A percentile compares a stretch with the other conserved stretches of the same genome.
Evolutionary conservation across 2,329 filamentous ascomycete species (phyloP).

Genomic region (Xylariomycetidae sp.): DNA sequence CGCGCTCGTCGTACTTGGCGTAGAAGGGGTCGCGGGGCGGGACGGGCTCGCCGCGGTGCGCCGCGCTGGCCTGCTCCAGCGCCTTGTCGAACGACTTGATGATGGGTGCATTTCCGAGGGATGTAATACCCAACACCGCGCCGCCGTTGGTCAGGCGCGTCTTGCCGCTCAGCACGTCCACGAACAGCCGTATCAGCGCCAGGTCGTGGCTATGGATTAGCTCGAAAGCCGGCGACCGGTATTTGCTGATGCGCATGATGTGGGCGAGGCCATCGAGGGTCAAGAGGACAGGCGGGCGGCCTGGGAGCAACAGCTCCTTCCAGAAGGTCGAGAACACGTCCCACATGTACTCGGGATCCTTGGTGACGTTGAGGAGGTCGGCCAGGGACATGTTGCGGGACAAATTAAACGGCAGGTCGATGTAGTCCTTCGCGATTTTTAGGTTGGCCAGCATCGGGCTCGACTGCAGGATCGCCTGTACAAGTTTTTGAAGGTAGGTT

Average conservation of each 20-base stretch:
- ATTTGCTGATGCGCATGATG: conserved; percentile 72
- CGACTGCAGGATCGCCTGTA: conserved; percentile 65
- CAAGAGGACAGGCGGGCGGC: conserved; percentile 56
- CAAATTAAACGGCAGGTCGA: conserved; percentile 53
- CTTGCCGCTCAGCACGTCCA: conserved; percentile 62
- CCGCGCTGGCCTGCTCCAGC: conserved; percentile 50
- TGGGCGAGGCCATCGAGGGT: conserved; percentile 73
- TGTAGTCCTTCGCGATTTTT: conserved; percentile 43
- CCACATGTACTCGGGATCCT: conserved; percentile 74
- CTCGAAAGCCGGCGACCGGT: conserved; percentile 64
- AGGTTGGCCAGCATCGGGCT: conserved; percentile 61
- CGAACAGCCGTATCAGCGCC: conserved; percentile 66
- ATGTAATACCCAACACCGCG: conserved; percentile 68
- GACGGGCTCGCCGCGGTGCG: conserved; percentile 27
- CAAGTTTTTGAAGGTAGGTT: conserved; percentile 66
- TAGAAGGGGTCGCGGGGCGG: conserved; percentile 46
- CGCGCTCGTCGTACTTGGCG: conserved; percentile 50
- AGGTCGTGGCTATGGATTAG: conserved; percentile 84
- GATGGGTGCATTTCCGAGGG: conserved; percentile 61
- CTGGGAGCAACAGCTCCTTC: conserved; percentile 61
- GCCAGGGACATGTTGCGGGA: conserved; percentile 56
- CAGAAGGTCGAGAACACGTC: conserved; percentile 74
- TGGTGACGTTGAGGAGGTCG: conserved; percentile 63
- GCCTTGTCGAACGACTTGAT: conserved; percentile 63
- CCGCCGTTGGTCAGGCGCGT: conserved; percentile 64